phyloP scores from a whole-genome alignment of 768 basidiomycete genomes.

The Asterophora parasitica region DNA sequence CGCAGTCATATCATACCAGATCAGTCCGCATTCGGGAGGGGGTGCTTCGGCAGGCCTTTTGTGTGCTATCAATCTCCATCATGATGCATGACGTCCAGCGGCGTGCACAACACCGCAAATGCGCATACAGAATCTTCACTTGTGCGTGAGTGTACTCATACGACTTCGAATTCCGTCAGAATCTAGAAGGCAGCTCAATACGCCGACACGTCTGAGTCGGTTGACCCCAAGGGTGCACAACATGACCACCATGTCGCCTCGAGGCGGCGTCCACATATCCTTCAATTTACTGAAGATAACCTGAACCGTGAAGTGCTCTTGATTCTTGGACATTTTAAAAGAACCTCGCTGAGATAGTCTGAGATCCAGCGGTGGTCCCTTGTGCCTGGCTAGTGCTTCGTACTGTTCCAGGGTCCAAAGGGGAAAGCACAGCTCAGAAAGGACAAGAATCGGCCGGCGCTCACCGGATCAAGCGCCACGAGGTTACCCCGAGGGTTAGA shows the following conservation, averaged over 20 bases:
- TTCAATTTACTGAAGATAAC: not conserved
- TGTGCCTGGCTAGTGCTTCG: conserved; percentile 6
- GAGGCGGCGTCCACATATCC: not conserved
- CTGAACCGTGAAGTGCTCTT: conserved; percentile 1
- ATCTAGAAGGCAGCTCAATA: not conserved
- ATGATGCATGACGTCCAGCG: not conserved
- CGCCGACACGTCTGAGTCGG: not conserved
- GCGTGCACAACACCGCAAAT: no score
- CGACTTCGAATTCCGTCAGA: not conserved
- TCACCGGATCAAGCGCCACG: conserved; percentile 1
- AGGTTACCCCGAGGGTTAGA: not conserved
- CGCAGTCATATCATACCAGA: no score
- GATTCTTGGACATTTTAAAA: not conserved
- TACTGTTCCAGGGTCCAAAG: no score
- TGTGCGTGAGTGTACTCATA: no score
- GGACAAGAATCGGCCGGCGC: not conserved
- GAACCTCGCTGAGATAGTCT: not conserved
- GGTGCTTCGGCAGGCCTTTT: conserved; percentile 2
- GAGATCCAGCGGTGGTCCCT: no score
- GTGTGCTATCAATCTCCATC: not conserved
- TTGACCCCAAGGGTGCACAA: not conserved
- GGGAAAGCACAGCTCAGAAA: no score
- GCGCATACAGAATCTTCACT: no score
- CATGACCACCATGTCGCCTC: not conserved
- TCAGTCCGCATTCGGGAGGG: not conserved